Evolutionary conservation across 2,329 filamentous ascomycete genomes (phyloP).

Genomic region (Orbilia brochopaga): DNA sequence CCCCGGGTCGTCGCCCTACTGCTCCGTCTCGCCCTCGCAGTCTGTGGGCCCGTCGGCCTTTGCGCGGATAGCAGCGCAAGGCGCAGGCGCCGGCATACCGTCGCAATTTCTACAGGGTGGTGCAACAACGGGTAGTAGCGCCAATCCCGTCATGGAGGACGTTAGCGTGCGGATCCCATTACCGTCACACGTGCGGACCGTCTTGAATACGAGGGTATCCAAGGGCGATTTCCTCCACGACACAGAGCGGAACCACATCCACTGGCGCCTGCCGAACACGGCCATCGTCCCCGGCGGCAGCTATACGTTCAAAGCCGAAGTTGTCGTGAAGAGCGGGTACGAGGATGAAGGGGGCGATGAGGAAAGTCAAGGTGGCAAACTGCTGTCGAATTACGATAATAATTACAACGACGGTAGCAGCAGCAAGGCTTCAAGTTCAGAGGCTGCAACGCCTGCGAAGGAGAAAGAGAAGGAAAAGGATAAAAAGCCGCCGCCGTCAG

Average conservation of each 20-base stretch:
- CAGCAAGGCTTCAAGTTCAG: conserved; percentile 28
- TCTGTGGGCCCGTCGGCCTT: conserved; percentile 58
- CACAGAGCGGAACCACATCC: conserved; percentile 49
- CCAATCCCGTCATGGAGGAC: conserved; percentile 53
- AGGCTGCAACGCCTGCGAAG: conserved; percentile 54
- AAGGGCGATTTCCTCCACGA: conserved; percentile 55
- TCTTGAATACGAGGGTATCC: conserved; percentile 52
- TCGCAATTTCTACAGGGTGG: conserved; percentile 61
- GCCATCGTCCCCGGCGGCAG: conserved; percentile 47
- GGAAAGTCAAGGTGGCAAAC: conserved; percentile 61
- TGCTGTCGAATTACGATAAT: conserved; percentile 50
- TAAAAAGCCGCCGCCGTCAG: conserved; percentile 58
- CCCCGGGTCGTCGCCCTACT: conserved; percentile 60
- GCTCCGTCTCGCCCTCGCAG: conserved; percentile 58
- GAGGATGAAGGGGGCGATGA: conserved; percentile 59
- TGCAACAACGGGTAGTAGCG: conserved; percentile 44
- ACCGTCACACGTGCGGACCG: conserved; percentile 52
- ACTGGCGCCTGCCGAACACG: conserved; percentile 53
- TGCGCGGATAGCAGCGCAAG: conserved; percentile 43
- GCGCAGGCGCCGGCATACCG: conserved; percentile 51
- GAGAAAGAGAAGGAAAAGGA: conserved; percentile 58
- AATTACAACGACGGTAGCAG: conserved; percentile 32
- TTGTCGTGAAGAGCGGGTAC: conserved; percentile 55
- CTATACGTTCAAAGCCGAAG: conserved; percentile 53
- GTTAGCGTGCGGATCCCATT: conserved; percentile 53